Evolutionary conservation across 306 rosid genomes (phyloP), one percentile per base, ranked within the genome.

Genomic region (Argentina anserina): DNA sequence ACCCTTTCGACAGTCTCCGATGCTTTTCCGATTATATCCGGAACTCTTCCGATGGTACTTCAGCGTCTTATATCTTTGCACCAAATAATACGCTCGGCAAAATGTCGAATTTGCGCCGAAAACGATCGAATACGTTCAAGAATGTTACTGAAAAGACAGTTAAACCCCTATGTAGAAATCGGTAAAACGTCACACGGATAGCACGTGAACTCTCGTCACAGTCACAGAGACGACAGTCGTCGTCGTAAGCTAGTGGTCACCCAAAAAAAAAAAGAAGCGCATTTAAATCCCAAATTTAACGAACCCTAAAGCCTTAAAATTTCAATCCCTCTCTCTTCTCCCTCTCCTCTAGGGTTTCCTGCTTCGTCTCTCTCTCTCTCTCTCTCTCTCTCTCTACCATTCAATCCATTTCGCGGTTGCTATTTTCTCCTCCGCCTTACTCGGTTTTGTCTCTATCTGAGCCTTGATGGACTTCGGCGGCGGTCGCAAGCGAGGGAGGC

Each of bases 401-500:
- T n/a, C n/a, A n/a, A n/a, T n/a, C n/a, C n/a, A n/a, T n/a, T n/a
- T n/a, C n/a, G n/a, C n/a, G n/a, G n/a, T n/a, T n/a, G n/a, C n/a
- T n/a, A n/a, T n/a, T n/a, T n/a, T 8, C 72, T 67, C 71, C 14
- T 26, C 12, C 59, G 28, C 10, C 59, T 2, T 39, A n/a, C 40
- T 4, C 9, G 9, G 14, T n/a, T 59, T 28, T 64, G 55, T 56
- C 17, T 10, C 49, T 53, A 20, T 25, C 36, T 36, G 25, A 43
- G 34, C 47, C 61, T 18, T 62, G 23, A 88, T 88, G 92, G 92
- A 88, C 72, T 75, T 55, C 61, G 87, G 85, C 34, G 82, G 80
- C 11, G 82, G 65, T 46, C 96, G 91, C 46, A 92, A 92, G 81
- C 85, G 97, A 37, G 88, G 82, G 28, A 86, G 96, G 79, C 73